phyloP scores from a whole-genome alignment of 176 grass and related monocot species.

The Poa pratensis region DNA sequence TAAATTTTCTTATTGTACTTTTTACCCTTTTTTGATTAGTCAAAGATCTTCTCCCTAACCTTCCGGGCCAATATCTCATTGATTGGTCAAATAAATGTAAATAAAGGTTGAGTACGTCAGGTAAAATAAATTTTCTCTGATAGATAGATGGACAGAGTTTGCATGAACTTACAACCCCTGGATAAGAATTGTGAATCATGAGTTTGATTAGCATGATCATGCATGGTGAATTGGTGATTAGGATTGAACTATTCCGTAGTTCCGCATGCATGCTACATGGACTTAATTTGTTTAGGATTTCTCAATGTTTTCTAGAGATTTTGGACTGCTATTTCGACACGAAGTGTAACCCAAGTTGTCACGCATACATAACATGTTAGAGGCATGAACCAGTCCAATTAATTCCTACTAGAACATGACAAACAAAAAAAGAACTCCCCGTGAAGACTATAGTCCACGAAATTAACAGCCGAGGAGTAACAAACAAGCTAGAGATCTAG shows the following conservation, averaged over 20 bases:
- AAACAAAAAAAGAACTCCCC: not conserved
- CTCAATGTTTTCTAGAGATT: not conserved
- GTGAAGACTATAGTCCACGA: not conserved
- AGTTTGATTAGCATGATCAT: not conserved
- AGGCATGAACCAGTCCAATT: not conserved
- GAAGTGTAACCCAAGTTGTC: not conserved
- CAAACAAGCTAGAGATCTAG: constrained; percentile 30
- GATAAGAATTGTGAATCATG: not conserved
- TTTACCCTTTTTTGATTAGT: constrained; percentile 9
- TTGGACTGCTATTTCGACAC: not conserved
- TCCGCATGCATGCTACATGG: not conserved
- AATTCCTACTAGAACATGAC: no score
- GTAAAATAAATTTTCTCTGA: not conserved
- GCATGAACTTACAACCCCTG: not conserved
- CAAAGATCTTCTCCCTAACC: constrained; percentile 13
- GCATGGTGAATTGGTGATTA: not conserved
- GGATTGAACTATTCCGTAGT: no score
- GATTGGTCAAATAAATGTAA: constrained; percentile 30
- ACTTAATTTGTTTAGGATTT: not conserved
- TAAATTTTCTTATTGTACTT: not conserved
- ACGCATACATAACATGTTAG: not conserved
- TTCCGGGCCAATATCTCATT: not conserved
- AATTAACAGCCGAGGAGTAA: constrained; percentile 2
- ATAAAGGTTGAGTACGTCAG: constrained; percentile 24
- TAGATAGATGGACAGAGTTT: not conserved